Conservation (phyloP, 2,329 filamentous ascomycete genomes). For the Microdochium nivale region DNA sequence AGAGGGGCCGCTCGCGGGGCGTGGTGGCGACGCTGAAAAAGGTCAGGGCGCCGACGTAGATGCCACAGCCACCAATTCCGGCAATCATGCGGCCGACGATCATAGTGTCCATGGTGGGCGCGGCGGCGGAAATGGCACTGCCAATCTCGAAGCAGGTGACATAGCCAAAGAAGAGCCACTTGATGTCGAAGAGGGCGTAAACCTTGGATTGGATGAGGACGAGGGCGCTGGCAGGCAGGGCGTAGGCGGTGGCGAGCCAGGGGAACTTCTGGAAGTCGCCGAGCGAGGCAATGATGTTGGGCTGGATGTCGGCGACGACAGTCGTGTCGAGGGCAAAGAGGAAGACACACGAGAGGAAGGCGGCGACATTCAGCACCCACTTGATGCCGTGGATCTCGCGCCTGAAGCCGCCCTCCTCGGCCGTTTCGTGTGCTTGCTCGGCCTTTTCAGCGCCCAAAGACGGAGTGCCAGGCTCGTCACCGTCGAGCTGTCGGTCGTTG, state of each 20-base stretch:
- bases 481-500: too few relatives aligned
- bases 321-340: slow-evolving; percentile 7
- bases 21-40: slow-evolving; percentile 2
- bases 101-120: slow-evolving; percentile 9
- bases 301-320: slow-evolving; percentile 5
- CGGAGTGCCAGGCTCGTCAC: too few relatives aligned
- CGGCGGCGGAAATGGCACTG: slow-evolving; percentile 11
- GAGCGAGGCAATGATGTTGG: slow-evolving; percentile 2
- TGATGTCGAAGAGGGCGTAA: slow-evolving; percentile 5
- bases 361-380: neutral
- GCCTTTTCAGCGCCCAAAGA: too few relatives aligned
- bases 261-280: neutral
- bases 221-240: slow-evolving; percentile 1
- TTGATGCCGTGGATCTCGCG: neutral
- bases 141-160: slow-evolving; percentile 3
- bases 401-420: neutral
- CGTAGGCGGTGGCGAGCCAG: neutral
- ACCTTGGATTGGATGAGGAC: slow-evolving; percentile 2
- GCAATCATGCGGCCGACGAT: slow-evolving; percentile 13
- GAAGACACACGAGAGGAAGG: slow-evolving; percentile 2
- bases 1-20: slow-evolving; percentile 3
- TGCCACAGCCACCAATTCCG: slow-evolving; percentile 7
- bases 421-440: too few relatives aligned
- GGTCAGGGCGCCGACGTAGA: slow-evolving; percentile 5
- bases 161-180: slow-evolving; percentile 4